A percentile compares a stretch with the other conserved stretches of the same genome.
Conservation (phyloP, 139 green algal genomes). For the Coelastrella sp. region DNA sequence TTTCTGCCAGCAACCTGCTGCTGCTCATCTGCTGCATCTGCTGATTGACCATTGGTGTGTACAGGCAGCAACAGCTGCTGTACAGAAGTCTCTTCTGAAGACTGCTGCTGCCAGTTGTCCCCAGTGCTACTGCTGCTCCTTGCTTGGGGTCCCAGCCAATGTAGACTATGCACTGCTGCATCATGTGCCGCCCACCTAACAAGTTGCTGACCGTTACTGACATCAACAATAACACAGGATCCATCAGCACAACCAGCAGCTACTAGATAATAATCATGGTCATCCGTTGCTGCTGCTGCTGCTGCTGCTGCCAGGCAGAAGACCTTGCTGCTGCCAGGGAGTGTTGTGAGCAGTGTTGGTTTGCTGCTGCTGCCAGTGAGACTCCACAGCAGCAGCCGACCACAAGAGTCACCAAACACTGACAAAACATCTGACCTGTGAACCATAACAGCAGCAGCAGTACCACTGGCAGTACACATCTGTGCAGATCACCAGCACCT, state of each 20-base stretch:
- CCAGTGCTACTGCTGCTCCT: constrained; percentile 2
- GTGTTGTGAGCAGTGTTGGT: background rate
- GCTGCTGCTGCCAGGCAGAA: constrained; percentile 42
- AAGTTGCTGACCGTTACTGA: background rate
- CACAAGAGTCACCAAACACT: constrained; percentile 32
- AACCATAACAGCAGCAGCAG: background rate
- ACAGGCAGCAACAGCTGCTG: background rate
- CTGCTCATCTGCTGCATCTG: no score
- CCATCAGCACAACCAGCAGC: constrained; percentile 20
- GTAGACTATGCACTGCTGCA: constrained; percentile 23
- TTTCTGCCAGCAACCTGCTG: no score
- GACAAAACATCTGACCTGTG: background rate
- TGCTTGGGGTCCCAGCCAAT: background rate
- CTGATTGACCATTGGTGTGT: no score
- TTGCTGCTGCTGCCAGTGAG: background rate
- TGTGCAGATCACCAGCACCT: background rate
- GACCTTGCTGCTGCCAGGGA: background rate
- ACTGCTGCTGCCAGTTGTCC: background rate
- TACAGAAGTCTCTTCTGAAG: background rate
- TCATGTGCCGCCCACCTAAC: background rate
- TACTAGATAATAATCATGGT: background rate
- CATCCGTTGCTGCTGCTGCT: background rate
- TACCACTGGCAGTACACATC: background rate
- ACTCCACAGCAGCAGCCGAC: constrained; percentile 35
- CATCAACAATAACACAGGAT: constrained; percentile 7